Base-by-base conservation (phyloP, 495 filamentous ascomycete genomes). In the Neurospora sp. region DNA sequence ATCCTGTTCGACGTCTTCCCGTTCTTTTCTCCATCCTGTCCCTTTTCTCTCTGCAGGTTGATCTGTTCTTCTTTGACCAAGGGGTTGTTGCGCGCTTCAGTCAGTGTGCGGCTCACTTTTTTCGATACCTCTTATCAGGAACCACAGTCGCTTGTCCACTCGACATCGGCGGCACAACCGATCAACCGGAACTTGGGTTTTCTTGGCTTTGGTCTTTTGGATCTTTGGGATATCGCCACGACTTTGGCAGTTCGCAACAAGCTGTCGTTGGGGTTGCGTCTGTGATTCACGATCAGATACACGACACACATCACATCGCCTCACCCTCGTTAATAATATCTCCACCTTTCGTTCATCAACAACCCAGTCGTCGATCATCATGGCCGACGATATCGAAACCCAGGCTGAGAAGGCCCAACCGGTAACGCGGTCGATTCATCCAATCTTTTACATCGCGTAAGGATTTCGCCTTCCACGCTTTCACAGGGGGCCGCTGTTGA, bases 361-460 rank as follows among this genome's bases (percentile, higher is more conserved):
- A 62, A 34, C 28, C 54, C 28, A 62, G 54, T 9, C 54, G 54
- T 34, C 54, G 28, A 34, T 62, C 28, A 62, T 62, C 62, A 76
- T 74, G 75, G 73, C 75, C 40, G 75, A 77, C 24, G 76, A 77
- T 75, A 70, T 77, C 42, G 76, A 77, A 34, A 71, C 71, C 71
- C 76, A 77, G 71, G 73, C 31, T 40, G 76, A 77, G 36, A 77
- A 77, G 71, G 62, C 76, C 31, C 76, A 70, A 13, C 73, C 73
- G n/a, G 71, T 39, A 4, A 73, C 71, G 54, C 73, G 75, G 71
- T 40, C 45, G 24, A 36, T 75, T 2, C 76, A 77, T 72, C 73
- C 76, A 5, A 19, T 76, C 37, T 77, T 77, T 66, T 77, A 77
- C 69, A 77, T 77, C 31, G 72, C 72, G 76, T 77, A 73, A 40